Evolutionary conservation across 441 rosid genomes (phyloP).

Genomic region (Aquilaria agallochum): DNA sequence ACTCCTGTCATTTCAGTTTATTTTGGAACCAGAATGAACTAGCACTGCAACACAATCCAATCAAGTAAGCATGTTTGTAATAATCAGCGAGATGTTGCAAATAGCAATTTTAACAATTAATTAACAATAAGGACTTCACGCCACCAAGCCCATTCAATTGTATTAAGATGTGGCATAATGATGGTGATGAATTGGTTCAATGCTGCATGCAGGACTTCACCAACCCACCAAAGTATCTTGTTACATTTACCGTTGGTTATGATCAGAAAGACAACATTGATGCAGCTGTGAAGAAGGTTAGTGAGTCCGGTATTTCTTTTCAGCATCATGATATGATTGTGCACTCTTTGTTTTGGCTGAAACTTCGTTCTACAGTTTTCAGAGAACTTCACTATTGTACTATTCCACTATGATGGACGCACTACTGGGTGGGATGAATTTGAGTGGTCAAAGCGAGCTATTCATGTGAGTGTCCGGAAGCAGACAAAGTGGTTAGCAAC

Average conservation of each 20-base stretch:
- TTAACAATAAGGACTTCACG: too few species aligned
- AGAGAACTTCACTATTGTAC: slow-evolving; percentile 63
- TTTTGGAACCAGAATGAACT: too few species aligned
- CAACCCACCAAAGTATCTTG: slow-evolving; percentile 56
- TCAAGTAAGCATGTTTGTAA: too few species aligned
- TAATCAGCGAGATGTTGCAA: too few species aligned
- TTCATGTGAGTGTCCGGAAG: slow-evolving; percentile 65
- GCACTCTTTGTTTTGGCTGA: not conserved
- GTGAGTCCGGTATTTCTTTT: not conserved
- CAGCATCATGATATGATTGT: not conserved
- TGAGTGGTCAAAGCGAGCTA: slow-evolving; percentile 78
- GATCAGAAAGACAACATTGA: slow-evolving; percentile 61
- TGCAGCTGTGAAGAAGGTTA: slow-evolving; percentile 68
- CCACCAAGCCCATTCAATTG: not conserved
- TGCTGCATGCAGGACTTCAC: slow-evolving; percentile 54
- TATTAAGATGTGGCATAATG: too few species aligned
- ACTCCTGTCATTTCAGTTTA: too few species aligned
- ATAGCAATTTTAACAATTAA: too few species aligned
- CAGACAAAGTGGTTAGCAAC: slow-evolving; percentile 73
- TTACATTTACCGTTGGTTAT: slow-evolving; percentile 80
- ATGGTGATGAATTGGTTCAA: slow-evolving; percentile 6
- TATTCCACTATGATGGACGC: slow-evolving; percentile 79
- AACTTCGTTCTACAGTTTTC: slow-evolving; percentile 52
- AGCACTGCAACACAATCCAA: too few species aligned
- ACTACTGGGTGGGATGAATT: slow-evolving; percentile 69